phyloP scores from a whole-genome alignment of 2,329 filamentous ascomycete genomes.

The Paradendryphiella salina region DNA sequence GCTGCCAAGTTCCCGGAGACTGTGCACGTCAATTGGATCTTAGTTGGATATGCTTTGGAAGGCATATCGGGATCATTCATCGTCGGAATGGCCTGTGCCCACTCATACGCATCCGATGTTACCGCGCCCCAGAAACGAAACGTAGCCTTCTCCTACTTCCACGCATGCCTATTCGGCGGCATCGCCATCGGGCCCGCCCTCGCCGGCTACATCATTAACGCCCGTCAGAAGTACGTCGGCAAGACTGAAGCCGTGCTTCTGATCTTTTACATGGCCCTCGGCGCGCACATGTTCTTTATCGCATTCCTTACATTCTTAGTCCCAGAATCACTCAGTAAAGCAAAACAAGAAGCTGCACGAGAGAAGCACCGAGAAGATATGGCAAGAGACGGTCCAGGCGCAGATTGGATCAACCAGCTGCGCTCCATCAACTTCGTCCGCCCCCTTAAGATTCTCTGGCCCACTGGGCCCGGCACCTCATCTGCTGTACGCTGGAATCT shows the following conservation, averaged over 20 bases:
- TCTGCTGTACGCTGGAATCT: conserved; percentile 73
- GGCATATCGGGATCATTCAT: conserved; percentile 89
- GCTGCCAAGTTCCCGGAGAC: conserved; percentile 73
- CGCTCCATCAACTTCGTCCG: conserved; percentile 67
- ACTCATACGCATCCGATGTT: conserved; percentile 90
- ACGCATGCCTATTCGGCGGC: conserved; percentile 86
- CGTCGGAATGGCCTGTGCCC: conserved; percentile 73
- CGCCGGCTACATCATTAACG: conserved; percentile 75
- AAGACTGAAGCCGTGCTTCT: conserved; percentile 73
- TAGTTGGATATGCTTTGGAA: conserved; percentile 77
- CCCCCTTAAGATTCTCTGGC: conserved; percentile 77
- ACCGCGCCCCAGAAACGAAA: conserved; percentile 77
- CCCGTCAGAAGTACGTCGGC: conserved; percentile 35
- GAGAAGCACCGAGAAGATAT: conserved; percentile 63
- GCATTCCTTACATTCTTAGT: conserved; percentile 70
- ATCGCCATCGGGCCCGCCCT: conserved; percentile 83
- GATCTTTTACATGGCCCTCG: conserved; percentile 82
- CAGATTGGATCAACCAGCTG: conserved; percentile 52
- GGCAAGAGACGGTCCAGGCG: conserved; percentile 40
- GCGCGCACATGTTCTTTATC: conserved; percentile 73
- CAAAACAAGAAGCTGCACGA: conserved; percentile 69
- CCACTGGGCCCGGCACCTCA: conserved; percentile 66
- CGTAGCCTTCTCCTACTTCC: conserved; percentile 85
- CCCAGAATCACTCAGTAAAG: conserved; percentile 81
- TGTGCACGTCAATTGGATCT: conserved; percentile 75